Conservation (phyloP, 345 rosid species). For the Melaleuca quinquenervia region DNA sequence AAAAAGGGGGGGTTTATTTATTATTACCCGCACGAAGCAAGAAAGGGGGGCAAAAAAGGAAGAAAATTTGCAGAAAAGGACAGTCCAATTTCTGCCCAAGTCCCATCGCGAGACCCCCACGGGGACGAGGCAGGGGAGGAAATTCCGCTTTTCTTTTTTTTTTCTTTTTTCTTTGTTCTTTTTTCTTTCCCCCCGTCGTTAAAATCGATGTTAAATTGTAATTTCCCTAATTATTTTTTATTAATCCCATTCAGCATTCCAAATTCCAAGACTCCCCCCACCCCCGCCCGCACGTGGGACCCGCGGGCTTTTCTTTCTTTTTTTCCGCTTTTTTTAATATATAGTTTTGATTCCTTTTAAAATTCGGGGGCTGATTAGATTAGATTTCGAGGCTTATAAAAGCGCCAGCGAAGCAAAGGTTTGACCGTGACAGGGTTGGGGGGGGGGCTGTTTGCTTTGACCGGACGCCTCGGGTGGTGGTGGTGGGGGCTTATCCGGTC, state of each 20-base stretch:
- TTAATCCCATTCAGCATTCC: neutral
- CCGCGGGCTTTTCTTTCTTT: neutral
- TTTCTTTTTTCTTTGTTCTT: no score
- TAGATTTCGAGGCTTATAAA: neutral
- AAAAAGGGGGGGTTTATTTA: neutral
- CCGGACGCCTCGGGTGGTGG: constrained; percentile 6
- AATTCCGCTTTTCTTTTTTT: neutral
- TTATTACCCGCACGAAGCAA: constrained; percentile 5
- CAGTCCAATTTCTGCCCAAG: neutral
- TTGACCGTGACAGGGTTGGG: constrained; percentile 7
- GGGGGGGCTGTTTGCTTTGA: neutral
- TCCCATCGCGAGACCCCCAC: neutral
- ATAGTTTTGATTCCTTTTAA: neutral
- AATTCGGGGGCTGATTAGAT: neutral
- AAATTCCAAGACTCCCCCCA: neutral
- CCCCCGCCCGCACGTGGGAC: neutral
- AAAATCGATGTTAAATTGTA: neutral
- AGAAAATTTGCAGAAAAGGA: neutral
- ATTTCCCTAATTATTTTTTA: neutral
- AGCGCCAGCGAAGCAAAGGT: constrained; percentile 8
- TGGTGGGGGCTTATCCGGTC: constrained; percentile 7
- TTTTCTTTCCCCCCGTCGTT: neutral
- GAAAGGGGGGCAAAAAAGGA: neutral
- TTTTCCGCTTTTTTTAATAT: neutral
- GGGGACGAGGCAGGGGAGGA: neutral